Base-by-base conservation (phyloP, 495 filamentous ascomycete genomes). In the Tetracladium marchalianum region DNA sequence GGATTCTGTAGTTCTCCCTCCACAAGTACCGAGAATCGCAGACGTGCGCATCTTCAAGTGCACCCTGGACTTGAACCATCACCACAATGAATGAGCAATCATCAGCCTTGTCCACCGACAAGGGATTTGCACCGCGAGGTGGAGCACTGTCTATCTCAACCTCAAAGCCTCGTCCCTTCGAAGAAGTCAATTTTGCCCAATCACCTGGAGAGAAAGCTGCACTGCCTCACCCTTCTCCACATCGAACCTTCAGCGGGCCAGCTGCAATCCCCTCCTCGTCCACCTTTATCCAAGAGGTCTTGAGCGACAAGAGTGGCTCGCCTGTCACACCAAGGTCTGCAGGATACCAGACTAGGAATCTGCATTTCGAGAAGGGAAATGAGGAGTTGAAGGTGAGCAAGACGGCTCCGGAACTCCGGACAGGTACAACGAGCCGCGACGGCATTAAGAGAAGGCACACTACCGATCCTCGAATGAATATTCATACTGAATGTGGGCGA, bases 401-500 rank as follows among this genome's bases (percentile, higher is more conserved):
- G 43, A 43, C 11, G 31, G 31, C 18, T 43, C 35, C 44, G 18
- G 35, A 6, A 9, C 15, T 31, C 17, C 27, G 27, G 39, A 50
- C 38, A 33, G 8, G 40, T 19, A 32, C n/a, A 13, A 16, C 17
- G 2, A 31, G 33, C 12, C 11, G 17, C 17, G 43, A 47, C 7
- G 41, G 38, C 34, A 10, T 27, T 10, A 50, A 19, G 18, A 56
- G 49, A 31, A 56, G 53, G 31, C 35, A 46, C 33, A 42, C 37
- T 4, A 5, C 16, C 12, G 44, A 51, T 18, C 31, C 33, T 17
- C 42, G 50, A 34, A 36, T 40, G 7, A 52, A 56, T 35, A 24
- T 44, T 4, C 41, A 56, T 46, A 56, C 53, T 4, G 45, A 51
- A 31, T 56, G 44, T 46, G 49, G 50, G 10, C 44, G 54, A 35